Percentiles rank a stretch among this genome's conserved stretches.
phyloP scores from a whole-genome alignment of 2,329 filamentous ascomycete genomes.

The Eutypa lata region DNA sequence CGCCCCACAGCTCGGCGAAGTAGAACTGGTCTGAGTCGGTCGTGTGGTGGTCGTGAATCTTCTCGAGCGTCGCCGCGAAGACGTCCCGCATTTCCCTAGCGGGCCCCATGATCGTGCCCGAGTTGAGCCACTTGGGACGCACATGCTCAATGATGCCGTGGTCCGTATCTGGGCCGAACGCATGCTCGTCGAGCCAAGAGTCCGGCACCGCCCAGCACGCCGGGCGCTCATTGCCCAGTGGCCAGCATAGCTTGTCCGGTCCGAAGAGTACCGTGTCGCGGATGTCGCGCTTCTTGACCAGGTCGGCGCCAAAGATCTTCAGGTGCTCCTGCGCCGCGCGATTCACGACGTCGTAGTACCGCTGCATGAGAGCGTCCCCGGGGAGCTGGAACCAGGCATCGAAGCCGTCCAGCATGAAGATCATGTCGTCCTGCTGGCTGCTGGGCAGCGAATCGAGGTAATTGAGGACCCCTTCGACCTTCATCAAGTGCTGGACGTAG shows the following conservation, averaged over 20 bases:
- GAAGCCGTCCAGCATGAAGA: constrained; percentile 61
- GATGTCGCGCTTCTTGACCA: constrained; percentile 27
- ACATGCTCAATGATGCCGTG: constrained; percentile 21
- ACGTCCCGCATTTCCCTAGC: constrained; percentile 28
- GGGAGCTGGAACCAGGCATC: constrained; percentile 66
- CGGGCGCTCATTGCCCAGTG: constrained; percentile 30
- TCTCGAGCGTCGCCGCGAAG: constrained; percentile 27
- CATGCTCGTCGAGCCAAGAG: constrained; percentile 27
- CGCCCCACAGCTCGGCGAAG: constrained; percentile 38
- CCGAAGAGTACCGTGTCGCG: constrained; percentile 41
- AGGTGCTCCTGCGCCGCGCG: constrained; percentile 50
- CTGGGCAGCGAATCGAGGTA: constrained; percentile 29
- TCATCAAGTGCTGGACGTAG: constrained; percentile 5
- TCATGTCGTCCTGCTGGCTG: constrained; percentile 53
- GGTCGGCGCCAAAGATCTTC: constrained; percentile 43
- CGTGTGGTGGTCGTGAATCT: constrained; percentile 32
- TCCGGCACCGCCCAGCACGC: constrained; percentile 39
- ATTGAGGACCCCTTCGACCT: constrained; percentile 3
- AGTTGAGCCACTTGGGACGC: constrained; percentile 42
- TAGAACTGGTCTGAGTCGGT: constrained; percentile 42
- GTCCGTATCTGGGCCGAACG: constrained; percentile 35
- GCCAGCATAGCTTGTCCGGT: constrained; percentile 43
- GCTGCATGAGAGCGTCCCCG: constrained; percentile 57
- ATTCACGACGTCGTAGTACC: constrained; percentile 56
- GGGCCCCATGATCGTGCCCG: constrained; percentile 43